A percentile compares a stretch with the other conserved stretches of the same genome.
Conservation (phyloP, 345 rosid genomes). For the Hibiscus trionum region DNA sequence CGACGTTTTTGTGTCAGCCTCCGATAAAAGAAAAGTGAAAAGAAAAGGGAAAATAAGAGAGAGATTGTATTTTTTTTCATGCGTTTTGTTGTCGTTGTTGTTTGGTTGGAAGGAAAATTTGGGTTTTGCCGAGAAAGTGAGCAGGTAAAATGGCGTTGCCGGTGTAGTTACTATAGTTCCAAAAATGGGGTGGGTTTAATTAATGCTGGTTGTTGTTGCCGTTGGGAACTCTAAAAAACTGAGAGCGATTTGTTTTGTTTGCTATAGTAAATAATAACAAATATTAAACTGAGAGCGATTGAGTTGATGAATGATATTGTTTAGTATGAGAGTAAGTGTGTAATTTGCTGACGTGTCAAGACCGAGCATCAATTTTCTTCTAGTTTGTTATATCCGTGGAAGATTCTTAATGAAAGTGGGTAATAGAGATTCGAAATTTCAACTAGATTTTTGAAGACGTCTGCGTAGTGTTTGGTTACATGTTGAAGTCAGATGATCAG, state of each 20-base stretch:
- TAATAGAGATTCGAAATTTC: too few species aligned
- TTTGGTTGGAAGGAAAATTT: conserved; percentile 20
- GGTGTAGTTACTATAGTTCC: not conserved
- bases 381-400: too few species aligned
- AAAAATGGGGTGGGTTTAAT: conserved; percentile 8
- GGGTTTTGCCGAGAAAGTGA: conserved; percentile 10
- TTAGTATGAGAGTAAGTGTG: too few species aligned
- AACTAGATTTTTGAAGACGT: too few species aligned
- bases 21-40: too few species aligned
- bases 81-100: not conserved
- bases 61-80: not conserved
- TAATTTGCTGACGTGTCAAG: too few species aligned
- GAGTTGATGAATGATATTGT: too few species aligned
- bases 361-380: too few species aligned
- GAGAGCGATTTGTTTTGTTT: conserved; percentile 8
- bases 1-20: conserved; percentile 20
- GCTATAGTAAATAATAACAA: conserved; percentile 11
- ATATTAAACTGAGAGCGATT: too few species aligned
- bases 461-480: too few species aligned
- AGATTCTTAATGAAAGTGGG: too few species aligned
- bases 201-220: not conserved
- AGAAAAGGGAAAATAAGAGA: not conserved
- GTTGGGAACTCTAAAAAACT: not conserved
- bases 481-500: too few species aligned
- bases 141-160: conserved; percentile 7